Conservation (phyloP, 1,284 basidiomycete genomes). For the Ceratobasidium sp. region DNA sequence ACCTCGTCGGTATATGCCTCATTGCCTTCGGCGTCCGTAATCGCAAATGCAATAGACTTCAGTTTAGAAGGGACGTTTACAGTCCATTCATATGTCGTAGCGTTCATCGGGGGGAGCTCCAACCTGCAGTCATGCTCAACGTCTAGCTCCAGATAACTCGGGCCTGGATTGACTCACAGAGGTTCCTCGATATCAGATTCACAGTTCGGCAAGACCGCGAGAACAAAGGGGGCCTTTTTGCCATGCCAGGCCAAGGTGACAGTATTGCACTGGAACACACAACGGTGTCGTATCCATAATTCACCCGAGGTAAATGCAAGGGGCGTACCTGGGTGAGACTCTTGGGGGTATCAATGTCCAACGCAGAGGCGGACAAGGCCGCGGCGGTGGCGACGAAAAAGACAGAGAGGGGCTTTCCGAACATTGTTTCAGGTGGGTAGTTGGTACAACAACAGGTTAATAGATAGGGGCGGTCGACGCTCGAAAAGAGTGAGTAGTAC, state of each 20-base stretch:
- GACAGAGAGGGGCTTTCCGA: conserved; percentile 24
- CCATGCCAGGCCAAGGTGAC: conserved; percentile 33
- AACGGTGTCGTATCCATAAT: neutral
- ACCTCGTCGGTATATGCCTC: conserved; percentile 44
- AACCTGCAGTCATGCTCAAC: conserved; percentile 13
- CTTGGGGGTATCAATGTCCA: conserved; percentile 26
- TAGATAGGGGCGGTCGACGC: conserved; percentile 33
- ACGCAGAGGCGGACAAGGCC: conserved; percentile 30
- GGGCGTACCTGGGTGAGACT: conserved; percentile 35
- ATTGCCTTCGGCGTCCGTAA: conserved; percentile 29
- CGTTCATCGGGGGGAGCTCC: conserved; percentile 29
- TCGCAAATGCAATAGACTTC: conserved; percentile 36
- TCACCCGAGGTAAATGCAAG: neutral
- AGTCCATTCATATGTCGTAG: conserved; percentile 37
- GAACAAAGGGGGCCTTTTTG: conserved; percentile 35
- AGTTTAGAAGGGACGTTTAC: conserved; percentile 34
- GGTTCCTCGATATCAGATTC: conserved; percentile 19
- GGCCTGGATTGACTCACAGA: conserved; percentile 22
- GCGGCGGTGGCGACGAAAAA: conserved; percentile 27
- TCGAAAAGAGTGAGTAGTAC: conserved; percentile 28
- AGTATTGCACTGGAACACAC: conserved; percentile 24
- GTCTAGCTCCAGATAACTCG: neutral
- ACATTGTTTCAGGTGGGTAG: conserved; percentile 16
- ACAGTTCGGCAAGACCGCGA: conserved; percentile 38
- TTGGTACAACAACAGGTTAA: conserved; percentile 27